phyloP scores from a whole-genome alignment of 192 early-diverging fungal genomes.

The Gryganskiella cystojenkinii region DNA sequence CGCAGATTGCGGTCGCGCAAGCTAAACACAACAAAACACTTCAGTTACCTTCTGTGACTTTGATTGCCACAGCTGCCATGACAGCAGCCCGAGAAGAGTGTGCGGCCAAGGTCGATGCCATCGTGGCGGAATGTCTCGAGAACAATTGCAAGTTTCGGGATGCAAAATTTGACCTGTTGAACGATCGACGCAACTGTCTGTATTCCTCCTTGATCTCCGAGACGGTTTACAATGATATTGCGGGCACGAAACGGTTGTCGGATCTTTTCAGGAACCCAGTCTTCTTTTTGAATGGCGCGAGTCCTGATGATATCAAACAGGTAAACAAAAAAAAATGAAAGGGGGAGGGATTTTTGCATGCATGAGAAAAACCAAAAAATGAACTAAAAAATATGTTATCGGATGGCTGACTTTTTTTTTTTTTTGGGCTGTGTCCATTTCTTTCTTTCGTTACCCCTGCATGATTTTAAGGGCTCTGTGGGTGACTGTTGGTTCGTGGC shows the following conservation, averaged over 20 bases:
- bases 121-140: constrained; percentile 41
- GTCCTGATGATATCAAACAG: constrained; percentile 51
- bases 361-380: background rate
- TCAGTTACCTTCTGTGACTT: constrained; percentile 28
- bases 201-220: constrained; percentile 47
- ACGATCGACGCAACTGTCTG: constrained; percentile 47
- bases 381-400: too few species aligned
- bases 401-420: background rate
- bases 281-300: constrained; percentile 60
- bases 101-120: constrained; percentile 43
- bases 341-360: background rate
- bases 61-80: constrained; percentile 44
- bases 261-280: constrained; percentile 60
- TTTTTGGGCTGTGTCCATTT: background rate
- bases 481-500: constrained; percentile 60
- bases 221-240: constrained; percentile 36
- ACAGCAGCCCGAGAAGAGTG: constrained; percentile 26
- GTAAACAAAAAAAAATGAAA: constrained; percentile 19
- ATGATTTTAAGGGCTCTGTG: constrained; percentile 31
- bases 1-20: constrained; percentile 18
- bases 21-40: constrained; percentile 40
- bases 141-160: constrained; percentile 48
- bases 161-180: constrained; percentile 46
- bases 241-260: constrained; percentile 39
- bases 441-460: background rate